Base-by-base conservation (phyloP, 2,329 filamentous ascomycete species). In the Nemania abortiva region DNA sequence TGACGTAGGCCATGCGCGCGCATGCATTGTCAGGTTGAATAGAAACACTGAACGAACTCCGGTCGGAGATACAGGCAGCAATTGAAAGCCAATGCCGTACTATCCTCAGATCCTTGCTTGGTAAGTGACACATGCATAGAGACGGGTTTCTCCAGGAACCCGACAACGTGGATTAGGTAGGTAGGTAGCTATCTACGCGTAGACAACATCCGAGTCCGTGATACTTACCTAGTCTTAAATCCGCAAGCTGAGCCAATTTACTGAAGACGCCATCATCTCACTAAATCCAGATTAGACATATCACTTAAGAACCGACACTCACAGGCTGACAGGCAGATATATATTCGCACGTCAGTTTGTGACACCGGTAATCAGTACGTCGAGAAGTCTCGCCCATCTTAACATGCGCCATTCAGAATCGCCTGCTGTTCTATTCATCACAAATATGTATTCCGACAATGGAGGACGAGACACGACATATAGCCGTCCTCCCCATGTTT, bases 391-490 rank as follows among this genome's bases (percentile, higher is more conserved):
- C 15, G 1, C 34, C 34, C 10, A 42, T 24, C 42, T 45, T 34
- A 29, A 57, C 31, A 37, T 15, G n/a, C 27, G 15, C n/a, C 11
- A 54, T 20, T 58, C 3, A 24, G 27, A 29, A 15, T 52, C 29
- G 45, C 53, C 42, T 53, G 31, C 42, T 57, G n/a, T 22, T 53
- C 18, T 58, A 24, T 52, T 22, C 31, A 58, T 58, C 31, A 42
- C 34, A n/a, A 53, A 52, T 54, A 29, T 24, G 47, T 49, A 27
- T 53, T 47, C 60, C 42, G 56, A 57, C 42, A 54, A 18, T 37
- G 18, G 57, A 63, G 59, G 62, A 55, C 50, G 2, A 67, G 54
- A 70, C 60, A 71, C 56, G 20, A 22, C 39, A 47, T 47, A 39
- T 9, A n/a, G 42, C 20, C 15, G 11, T 63, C 42, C 22, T 42